Conservation (phyloP, 2,329 filamentous ascomycete genomes). For the Neofusicoccum cordaticola region DNA sequence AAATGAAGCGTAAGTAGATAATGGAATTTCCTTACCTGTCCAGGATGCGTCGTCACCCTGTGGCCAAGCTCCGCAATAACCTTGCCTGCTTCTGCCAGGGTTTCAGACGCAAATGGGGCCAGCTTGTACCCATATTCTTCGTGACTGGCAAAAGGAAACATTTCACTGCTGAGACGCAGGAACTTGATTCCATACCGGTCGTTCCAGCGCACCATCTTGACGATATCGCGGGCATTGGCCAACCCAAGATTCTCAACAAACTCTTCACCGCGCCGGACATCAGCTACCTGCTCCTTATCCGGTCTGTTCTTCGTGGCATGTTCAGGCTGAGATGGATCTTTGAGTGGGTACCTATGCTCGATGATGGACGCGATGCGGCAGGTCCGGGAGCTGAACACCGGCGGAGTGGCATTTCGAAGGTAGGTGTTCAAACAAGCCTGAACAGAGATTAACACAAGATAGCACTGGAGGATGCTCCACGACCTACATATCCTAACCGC, state of each 20-base stretch:
- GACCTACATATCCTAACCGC: slow-evolving; percentile 77
- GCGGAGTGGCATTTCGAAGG: slow-evolving; percentile 73
- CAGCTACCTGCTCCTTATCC: slow-evolving; percentile 67
- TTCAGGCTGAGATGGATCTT: slow-evolving; percentile 70
- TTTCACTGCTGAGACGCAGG: slow-evolving; percentile 87
- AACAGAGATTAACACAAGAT: not conserved
- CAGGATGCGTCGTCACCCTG: slow-evolving; percentile 84
- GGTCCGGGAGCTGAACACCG: slow-evolving; percentile 86
- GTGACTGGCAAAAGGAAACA: slow-evolving; percentile 96
- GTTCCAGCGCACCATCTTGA: slow-evolving; percentile 89
- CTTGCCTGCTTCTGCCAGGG: slow-evolving; percentile 71
- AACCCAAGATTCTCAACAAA: slow-evolving; percentile 77
- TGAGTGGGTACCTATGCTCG: slow-evolving; percentile 80
- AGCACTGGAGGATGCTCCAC: not conserved
- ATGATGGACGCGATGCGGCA: slow-evolving; percentile 88
- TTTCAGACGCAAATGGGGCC: slow-evolving; percentile 76
- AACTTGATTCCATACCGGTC: slow-evolving; percentile 89
- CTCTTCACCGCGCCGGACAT: slow-evolving; percentile 62
- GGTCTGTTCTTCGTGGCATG: slow-evolving; percentile 84
- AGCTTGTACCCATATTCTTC: slow-evolving; percentile 82
- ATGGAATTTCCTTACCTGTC: slow-evolving; percentile 54
- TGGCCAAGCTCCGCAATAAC: slow-evolving; percentile 78
- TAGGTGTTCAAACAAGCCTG: slow-evolving; percentile 92
- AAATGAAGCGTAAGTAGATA: slow-evolving; percentile 7
- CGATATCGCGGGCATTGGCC: slow-evolving; percentile 77